Base-by-base conservation (phyloP, 2,329 filamentous ascomycete genomes). In the Sclerotiophoma versabilis region DNA sequence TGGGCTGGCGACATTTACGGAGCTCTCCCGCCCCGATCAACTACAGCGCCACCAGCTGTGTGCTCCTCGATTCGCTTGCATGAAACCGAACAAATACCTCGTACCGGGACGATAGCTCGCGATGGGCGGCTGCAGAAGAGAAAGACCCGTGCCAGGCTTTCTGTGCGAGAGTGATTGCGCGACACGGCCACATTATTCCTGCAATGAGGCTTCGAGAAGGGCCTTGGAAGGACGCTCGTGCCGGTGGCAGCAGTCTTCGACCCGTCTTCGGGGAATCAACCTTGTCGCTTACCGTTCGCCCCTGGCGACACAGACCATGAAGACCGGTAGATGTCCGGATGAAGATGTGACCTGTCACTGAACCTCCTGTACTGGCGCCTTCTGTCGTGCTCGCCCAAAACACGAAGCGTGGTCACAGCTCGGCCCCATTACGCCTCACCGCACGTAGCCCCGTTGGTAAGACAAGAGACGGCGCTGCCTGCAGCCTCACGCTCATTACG, bases 171-270 rank as follows among this genome's bases (percentile, higher is more conserved):
- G 29, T 34, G 27, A 22, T 29, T n/a, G 44, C 45, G 49, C 48
- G 36, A 51, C 32, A 41, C 55, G 39, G 53, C 49, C 42, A 42
- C 34, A 42, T 58, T 63, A 52, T 49, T 62, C 60, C 58, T 60
- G 54, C 49, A 57, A 58, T 54, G 42, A 54, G 53, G 50, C 62
- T 65, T 69, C 65, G 59, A 59, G 64, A 68, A 69, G 58, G 33
- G 36, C 52, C 50, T 44, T 61, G 38, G 68, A 70, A 69, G 62
- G 62, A 58, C 62, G 68, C 68, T 72, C 68, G 68, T 63, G 64
- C 68, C 62, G 32, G 44, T 54, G 29, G 25, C 37, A 26, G 47
- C 41, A 33, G 32, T 38, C 17, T 45, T 20, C 32, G 27, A 39
- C 23, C 43, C 33, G 22, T 36, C 44, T 41, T 39, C 51, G 56